These are phyloP conservation scores for Penium margaritaceum DNA, from an alignment of 139 green algal genomes.

Conservation along the genomic window DNA sequence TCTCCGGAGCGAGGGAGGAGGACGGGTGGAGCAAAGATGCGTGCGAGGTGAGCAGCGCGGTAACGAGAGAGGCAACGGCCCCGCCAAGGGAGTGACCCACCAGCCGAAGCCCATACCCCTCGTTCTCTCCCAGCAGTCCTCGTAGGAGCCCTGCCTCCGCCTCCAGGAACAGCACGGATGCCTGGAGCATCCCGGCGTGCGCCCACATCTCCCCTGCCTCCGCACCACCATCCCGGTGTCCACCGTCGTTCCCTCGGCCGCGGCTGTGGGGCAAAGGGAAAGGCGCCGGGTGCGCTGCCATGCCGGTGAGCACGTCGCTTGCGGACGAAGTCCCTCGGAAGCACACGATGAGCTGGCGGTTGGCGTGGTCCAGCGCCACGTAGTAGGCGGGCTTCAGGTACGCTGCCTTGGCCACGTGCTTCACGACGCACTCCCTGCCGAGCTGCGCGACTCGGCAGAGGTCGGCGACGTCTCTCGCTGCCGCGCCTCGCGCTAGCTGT, in stretches of 20 bases:
- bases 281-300: not conserved
- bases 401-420: constrained; percentile 1
- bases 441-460: too few species aligned
- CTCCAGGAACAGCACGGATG: constrained; percentile 11
- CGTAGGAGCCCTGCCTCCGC: not conserved
- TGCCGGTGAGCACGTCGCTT: constrained; percentile 23
- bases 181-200: constrained; percentile 15
- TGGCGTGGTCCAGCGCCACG: constrained; percentile 20
- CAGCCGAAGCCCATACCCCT: constrained; percentile 21
- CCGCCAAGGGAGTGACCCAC: constrained; percentile 21
- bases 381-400: constrained; percentile 16
- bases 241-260: too few species aligned
- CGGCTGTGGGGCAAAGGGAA: too few species aligned
- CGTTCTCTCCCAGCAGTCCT: constrained; percentile 7
- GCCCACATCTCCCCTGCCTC: too few species aligned
- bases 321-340: constrained; percentile 14
- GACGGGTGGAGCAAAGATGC: too few species aligned
- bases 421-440: constrained; percentile 7
- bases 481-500: too few species aligned
- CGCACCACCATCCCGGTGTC: too few species aligned
- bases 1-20: too few species aligned
- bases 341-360: too few species aligned
- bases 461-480: too few species aligned
- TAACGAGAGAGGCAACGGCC: constrained; percentile 10
- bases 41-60: too few species aligned